These are phyloP conservation scores for Kwoniella pini DNA, from an alignment of 768 basidiomycete genomes.

Conservation along the genomic window DNA sequence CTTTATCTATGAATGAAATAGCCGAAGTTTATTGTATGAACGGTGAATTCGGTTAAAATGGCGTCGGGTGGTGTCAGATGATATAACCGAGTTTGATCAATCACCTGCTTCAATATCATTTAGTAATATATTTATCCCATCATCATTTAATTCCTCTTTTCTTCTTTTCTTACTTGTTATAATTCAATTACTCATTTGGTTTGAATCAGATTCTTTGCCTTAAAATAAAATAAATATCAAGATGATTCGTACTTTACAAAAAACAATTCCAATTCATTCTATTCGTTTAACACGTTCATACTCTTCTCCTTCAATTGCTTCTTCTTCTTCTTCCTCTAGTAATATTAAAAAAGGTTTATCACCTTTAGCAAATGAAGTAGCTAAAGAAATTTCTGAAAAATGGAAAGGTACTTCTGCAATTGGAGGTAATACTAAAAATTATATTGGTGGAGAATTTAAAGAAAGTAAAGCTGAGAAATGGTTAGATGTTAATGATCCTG, in stretches of 20 bases:
- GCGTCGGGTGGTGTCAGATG: neutral
- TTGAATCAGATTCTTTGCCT: too few relatives aligned
- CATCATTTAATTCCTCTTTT: neutral
- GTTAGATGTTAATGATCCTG: slow-evolving; percentile 88
- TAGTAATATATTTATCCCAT: neutral
- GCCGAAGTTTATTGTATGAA: neutral
- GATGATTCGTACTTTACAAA: slow-evolving; percentile 8
- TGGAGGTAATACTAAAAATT: slow-evolving; percentile 88
- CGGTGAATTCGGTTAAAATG: slow-evolving; percentile 16
- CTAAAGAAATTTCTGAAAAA: slow-evolving; percentile 39
- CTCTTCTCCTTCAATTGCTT: slow-evolving; percentile 18
- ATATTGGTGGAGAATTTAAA: slow-evolving; percentile 84
- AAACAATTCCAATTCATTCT: neutral
- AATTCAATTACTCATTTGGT: neutral
- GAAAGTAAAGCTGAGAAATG: slow-evolving; percentile 76
- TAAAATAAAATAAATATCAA: too few relatives aligned
- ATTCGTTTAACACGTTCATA: slow-evolving; percentile 7
- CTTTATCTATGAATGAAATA: neutral
- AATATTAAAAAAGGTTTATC: slow-evolving; percentile 20
- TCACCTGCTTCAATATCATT: neutral
- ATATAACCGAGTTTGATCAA: slow-evolving; percentile 17
- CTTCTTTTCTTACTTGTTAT: neutral
- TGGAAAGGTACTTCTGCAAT: slow-evolving; percentile 87
- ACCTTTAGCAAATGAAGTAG: slow-evolving; percentile 27
- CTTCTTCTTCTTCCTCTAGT: slow-evolving; percentile 9